phyloP scores from a whole-genome alignment of 768 basidiomycete genomes.

The Amanita inopinata region DNA sequence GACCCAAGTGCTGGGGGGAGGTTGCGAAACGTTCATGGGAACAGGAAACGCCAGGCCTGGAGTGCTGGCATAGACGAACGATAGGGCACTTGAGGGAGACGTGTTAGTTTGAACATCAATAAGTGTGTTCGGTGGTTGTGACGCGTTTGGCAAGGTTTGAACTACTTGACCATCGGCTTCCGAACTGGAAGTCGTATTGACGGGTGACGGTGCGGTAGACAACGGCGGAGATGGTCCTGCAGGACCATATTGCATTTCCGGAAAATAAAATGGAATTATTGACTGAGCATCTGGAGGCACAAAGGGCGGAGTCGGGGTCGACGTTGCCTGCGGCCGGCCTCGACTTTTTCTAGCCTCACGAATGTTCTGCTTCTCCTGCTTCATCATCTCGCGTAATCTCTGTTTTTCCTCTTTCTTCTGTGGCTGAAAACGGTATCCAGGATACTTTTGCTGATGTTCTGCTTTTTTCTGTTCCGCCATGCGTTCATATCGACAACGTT shows the following conservation, averaged over 20 bases:
- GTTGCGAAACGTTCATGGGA: not conserved
- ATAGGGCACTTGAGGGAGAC: conserved; percentile 4
- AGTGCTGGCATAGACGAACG: conserved; percentile 4
- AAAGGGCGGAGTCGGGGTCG: conserved; percentile 12
- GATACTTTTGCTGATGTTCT: conserved; percentile 41
- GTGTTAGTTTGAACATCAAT: conserved; percentile 1
- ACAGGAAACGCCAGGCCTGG: not conserved
- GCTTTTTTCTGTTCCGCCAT: conserved; percentile 43
- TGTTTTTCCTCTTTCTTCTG: conserved; percentile 43
- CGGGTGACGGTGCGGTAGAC: conserved; percentile 40
- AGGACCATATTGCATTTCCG: conserved; percentile 23
- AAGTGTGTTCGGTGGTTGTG: conserved; percentile 9
- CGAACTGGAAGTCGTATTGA: conserved; percentile 4
- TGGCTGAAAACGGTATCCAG: conserved; percentile 49
- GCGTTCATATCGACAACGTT: conserved; percentile 42
- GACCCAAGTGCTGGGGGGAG: not conserved
- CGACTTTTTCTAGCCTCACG: conserved; percentile 16
- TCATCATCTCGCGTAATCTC: conserved; percentile 29
- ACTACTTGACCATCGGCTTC: conserved; percentile 1
- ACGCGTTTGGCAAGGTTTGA: conserved; percentile 8
- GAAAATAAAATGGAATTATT: conserved; percentile 15
- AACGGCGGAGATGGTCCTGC: conserved; percentile 43
- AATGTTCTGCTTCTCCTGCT: conserved; percentile 28
- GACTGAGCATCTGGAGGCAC: conserved; percentile 12
- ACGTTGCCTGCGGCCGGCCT: conserved; percentile 12